These are phyloP conservation scores for Paramecium sexaurelia DNA, from an alignment of 73 alveolate genomes.

Conservation along the genomic window DNA sequence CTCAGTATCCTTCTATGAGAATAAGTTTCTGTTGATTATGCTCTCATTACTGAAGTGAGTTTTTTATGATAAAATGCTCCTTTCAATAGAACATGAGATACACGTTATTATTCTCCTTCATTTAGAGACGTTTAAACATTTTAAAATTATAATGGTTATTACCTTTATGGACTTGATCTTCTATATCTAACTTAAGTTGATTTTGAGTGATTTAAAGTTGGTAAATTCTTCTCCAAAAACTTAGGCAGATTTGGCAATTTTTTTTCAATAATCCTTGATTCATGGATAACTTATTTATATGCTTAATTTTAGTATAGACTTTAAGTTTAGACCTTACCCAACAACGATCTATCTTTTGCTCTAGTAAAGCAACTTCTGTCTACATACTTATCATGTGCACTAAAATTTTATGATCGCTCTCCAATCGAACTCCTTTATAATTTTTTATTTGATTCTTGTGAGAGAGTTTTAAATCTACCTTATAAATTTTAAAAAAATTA, in stretches of 20 bases:
- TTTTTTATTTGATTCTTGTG: neutral
- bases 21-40: neutral
- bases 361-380: neutral
- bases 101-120: neutral
- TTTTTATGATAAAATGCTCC: neutral
- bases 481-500: neutral
- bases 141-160: neutral
- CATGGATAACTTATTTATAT: neutral
- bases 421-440: neutral
- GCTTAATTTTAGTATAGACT: slow-evolving; percentile 4
- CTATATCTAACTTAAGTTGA: neutral
- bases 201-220: neutral
- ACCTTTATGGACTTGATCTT: neutral
- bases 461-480: neutral
- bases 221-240: neutral
- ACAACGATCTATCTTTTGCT: slow-evolving; percentile 12
- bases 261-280: neutral
- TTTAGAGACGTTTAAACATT: neutral
- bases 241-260: neutral
- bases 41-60: neutral
- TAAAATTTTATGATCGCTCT: neutral
- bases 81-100: neutral
- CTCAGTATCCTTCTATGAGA: neutral
- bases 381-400: neutral
- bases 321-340: neutral